These are phyloP conservation scores for Kodamaea arcana DNA, from an alignment of 1,139 yeast species.

Conservation along the genomic window DNA sequence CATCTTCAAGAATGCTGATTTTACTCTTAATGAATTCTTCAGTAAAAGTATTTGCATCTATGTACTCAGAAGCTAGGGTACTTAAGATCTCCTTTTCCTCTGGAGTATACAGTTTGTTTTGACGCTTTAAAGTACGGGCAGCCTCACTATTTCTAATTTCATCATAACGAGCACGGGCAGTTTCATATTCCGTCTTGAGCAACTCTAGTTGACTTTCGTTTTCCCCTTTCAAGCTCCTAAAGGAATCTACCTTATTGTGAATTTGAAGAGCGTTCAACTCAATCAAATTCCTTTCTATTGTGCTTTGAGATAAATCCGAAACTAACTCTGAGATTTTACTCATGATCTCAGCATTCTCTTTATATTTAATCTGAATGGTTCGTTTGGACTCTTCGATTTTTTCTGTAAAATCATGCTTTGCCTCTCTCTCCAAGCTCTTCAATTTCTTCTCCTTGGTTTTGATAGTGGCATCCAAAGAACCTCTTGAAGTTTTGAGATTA, in stretches of 20 bases:
- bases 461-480: constrained; percentile 14
- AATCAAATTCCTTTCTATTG: constrained; percentile 19
- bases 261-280: constrained; percentile 26
- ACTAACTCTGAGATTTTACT: constrained; percentile 13
- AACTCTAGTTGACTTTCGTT: constrained; percentile 27
- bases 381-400: constrained; percentile 21
- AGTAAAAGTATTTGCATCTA: constrained; percentile 38
- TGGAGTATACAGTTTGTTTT: constrained; percentile 35
- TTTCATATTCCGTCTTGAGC: constrained; percentile 19
- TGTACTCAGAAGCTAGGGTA: constrained; percentile 42
- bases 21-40: constrained; percentile 30
- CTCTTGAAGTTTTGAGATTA: constrained; percentile 8
- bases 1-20: constrained; percentile 36
- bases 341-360: constrained; percentile 16
- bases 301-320: constrained; percentile 17
- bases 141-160: constrained; percentile 44
- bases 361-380: constrained; percentile 23
- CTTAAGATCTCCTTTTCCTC: constrained; percentile 42
- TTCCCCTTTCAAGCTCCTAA: constrained; percentile 29
- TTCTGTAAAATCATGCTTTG: constrained; percentile 27
- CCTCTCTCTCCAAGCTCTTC: constrained; percentile 21
- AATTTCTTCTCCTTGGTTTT: constrained; percentile 21
- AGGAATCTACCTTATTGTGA: constrained; percentile 31
- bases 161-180: constrained; percentile 40
- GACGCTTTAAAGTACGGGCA: constrained; percentile 37